Evolutionary conservation across 768 basidiomycete genomes (phyloP).

Genomic region (Hygrophorus pudorinus): DNA sequence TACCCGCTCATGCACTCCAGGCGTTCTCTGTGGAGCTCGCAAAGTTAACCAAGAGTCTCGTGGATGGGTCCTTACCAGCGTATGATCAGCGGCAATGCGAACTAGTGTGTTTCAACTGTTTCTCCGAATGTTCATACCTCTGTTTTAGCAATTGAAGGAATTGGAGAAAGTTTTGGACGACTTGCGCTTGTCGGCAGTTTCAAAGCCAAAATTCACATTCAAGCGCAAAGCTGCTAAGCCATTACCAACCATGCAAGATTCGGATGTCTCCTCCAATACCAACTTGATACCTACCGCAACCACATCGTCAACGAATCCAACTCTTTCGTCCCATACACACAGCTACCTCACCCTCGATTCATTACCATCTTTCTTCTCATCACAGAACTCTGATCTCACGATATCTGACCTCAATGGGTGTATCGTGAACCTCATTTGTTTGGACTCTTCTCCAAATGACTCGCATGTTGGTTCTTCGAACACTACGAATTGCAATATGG

Average conservation of each 20-base stretch:
- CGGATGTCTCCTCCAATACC: not conserved
- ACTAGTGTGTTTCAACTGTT: constrained; percentile 33
- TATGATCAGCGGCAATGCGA: constrained; percentile 72
- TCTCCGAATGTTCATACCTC: constrained; percentile 8
- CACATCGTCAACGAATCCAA: constrained; percentile 22
- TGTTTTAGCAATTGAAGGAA: constrained; percentile 50
- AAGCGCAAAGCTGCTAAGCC: constrained; percentile 30
- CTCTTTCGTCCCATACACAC: constrained; percentile 34
- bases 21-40: constrained; percentile 3
- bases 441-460: not conserved
- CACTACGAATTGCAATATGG: constrained; percentile 9
- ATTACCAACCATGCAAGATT: not conserved
- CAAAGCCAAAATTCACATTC: constrained; percentile 64
- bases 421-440: constrained; percentile 54
- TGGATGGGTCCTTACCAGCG: constrained; percentile 51
- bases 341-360: constrained; percentile 36
- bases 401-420: constrained; percentile 61
- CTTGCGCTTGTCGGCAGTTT: constrained; percentile 32
- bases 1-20: no score
- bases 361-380: constrained; percentile 18
- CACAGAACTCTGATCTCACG: constrained; percentile 40
- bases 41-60: constrained; percentile 24
- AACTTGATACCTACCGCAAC: constrained; percentile 1
- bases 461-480: constrained; percentile 5
- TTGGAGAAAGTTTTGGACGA: constrained; percentile 48